phyloP scores from a whole-genome alignment of 768 basidiomycete genomes.

The Leccinum olivaceopallidum region DNA sequence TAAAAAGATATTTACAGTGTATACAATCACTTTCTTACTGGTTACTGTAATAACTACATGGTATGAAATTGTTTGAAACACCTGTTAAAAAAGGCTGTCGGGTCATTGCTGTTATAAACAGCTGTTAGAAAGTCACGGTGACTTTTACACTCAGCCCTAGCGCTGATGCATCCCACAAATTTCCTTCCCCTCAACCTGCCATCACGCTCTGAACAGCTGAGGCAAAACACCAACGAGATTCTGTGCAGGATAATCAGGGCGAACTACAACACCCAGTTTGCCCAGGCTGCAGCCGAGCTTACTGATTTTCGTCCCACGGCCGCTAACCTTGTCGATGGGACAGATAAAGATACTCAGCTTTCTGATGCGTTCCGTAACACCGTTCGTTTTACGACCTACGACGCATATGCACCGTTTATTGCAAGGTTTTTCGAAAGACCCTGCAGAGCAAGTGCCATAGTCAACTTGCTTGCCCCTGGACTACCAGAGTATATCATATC shows the following conservation, averaged over 20 bases:
- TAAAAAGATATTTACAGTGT: too few relatives aligned
- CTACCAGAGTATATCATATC: slow-evolving; percentile 16
- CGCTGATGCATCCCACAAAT: not conserved
- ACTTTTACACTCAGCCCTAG: too few relatives aligned
- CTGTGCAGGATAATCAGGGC: slow-evolving; percentile 5
- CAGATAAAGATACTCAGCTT: not conserved
- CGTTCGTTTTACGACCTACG: slow-evolving; percentile 15
- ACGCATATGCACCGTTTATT: slow-evolving; percentile 17
- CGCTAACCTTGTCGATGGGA: not conserved
- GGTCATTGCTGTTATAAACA: too few relatives aligned
- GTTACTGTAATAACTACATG: too few relatives aligned
- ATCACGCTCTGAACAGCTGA: slow-evolving; percentile 3
- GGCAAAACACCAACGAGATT: not conserved
- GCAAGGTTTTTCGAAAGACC: slow-evolving; percentile 10
- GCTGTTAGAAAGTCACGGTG: too few relatives aligned
- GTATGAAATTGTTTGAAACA: too few relatives aligned
- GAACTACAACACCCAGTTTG: slow-evolving; percentile 9
- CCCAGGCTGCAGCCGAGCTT: slow-evolving; percentile 7
- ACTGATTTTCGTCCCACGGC: slow-evolving; percentile 1
- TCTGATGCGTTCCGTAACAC: slow-evolving; percentile 12
- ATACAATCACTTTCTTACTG: too few relatives aligned
- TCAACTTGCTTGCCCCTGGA: slow-evolving; percentile 19
- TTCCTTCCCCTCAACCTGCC: not conserved
- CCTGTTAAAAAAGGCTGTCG: too few relatives aligned
- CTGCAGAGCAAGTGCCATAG: slow-evolving; percentile 2